Percentiles rank a stretch among this genome's conserved stretches.
These are phyloP conservation scores for Penicillium antarcticum DNA, from an alignment of 495 filamentous ascomycete species.

Conservation along the genomic window DNA sequence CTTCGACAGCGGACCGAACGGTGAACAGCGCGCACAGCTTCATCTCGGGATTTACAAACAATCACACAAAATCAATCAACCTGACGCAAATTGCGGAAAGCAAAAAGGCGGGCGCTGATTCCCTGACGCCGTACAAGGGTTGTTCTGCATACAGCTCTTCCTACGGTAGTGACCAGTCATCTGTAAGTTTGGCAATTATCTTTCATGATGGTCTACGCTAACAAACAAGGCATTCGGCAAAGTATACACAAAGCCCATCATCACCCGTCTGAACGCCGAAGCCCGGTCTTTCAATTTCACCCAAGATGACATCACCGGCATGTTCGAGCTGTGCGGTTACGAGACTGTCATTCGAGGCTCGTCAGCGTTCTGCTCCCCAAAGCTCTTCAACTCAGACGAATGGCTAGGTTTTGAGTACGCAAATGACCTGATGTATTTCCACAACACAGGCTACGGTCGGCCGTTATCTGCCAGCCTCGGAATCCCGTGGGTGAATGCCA, in stretches of 20 bases:
- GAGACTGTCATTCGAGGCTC: slow-evolving; percentile 23
- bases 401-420: slow-evolving; percentile 26
- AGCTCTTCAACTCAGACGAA: slow-evolving; percentile 15
- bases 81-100: slow-evolving; percentile 14
- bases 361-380: slow-evolving; percentile 18
- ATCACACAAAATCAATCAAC: slow-evolving; percentile 9
- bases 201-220: background rate
- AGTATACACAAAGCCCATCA: slow-evolving; percentile 15
- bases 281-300: slow-evolving; percentile 21
- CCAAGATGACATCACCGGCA: slow-evolving; percentile 17
- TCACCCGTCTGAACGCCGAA: slow-evolving; percentile 8
- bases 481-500: slow-evolving; percentile 16
- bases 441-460: slow-evolving; percentile 21
- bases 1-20: slow-evolving; percentile 15
- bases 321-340: slow-evolving; percentile 28
- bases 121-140: slow-evolving; percentile 22
- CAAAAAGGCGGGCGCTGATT: slow-evolving; percentile 17
- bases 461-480: slow-evolving; percentile 13
- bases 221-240: slow-evolving; percentile 10
- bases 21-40: slow-evolving; percentile 17
- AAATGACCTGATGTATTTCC: slow-evolving; percentile 22
- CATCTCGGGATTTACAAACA: slow-evolving; percentile 16
- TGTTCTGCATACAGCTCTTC: slow-evolving; percentile 18
- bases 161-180: slow-evolving; percentile 20
- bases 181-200: background rate